A percentile compares a stretch with the other conserved stretches of the same genome.
These are phyloP conservation scores for Mesembryanthemum crystallinum DNA, from an alignment of 148 eudicot genomes.

Conservation along the genomic window DNA sequence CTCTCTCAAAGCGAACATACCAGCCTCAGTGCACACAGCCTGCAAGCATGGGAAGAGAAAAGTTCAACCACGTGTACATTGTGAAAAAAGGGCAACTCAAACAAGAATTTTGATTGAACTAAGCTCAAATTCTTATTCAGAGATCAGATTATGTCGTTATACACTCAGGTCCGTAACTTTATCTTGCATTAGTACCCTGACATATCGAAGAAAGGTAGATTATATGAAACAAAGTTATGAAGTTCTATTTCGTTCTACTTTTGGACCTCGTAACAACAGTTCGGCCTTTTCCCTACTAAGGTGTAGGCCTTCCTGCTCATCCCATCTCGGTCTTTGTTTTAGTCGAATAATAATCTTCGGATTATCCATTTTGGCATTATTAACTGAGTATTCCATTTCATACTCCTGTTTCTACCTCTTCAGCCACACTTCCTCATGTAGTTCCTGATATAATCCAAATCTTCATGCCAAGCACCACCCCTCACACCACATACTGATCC, in stretches of 20 bases:
- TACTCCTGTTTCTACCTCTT: too few species aligned
- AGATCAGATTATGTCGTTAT: not conserved
- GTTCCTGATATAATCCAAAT: too few species aligned
- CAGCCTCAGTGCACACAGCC: conserved; percentile 52
- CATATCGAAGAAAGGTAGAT: not conserved
- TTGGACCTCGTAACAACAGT: not conserved
- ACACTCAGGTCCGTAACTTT: too few species aligned
- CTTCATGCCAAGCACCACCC: too few species aligned
- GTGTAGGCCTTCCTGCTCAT: not conserved
- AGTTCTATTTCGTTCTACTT: not conserved
- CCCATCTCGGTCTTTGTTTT: not conserved
- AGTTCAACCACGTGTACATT: not conserved
- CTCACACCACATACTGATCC: too few species aligned
- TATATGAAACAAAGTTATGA: not conserved
- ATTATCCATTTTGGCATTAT: not conserved
- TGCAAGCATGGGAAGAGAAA: conserved; percentile 1
- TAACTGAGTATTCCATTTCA: too few species aligned
- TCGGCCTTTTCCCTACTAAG: not conserved
- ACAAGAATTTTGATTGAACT: not conserved
- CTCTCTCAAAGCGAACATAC: conserved; percentile 57
- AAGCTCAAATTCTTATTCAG: not conserved
- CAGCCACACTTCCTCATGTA: too few species aligned
- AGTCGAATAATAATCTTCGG: not conserved
- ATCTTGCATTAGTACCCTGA: not conserved
- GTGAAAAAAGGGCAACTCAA: too few species aligned